phyloP scores from a whole-genome alignment of 2,329 filamentous ascomycete species.

The Arthrobotrys pseudoclavata region DNA sequence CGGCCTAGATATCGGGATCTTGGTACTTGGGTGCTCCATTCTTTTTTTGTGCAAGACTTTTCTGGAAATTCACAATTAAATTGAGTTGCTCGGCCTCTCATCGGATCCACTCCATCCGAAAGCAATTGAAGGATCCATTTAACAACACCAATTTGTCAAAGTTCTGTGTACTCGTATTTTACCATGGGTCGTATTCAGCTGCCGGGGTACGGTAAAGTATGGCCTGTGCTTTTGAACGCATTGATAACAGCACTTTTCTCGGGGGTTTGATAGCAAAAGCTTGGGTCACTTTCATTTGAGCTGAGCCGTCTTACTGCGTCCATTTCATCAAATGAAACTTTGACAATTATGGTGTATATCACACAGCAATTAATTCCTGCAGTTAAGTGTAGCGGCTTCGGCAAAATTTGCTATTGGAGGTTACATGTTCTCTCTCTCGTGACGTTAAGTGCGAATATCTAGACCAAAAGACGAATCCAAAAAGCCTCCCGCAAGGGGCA shows the following conservation, averaged over 20 bases:
- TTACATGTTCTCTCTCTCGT: neutral
- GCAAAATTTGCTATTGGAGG: slow-evolving; percentile 25
- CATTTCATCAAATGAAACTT: slow-evolving; percentile 31
- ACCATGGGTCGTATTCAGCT: slow-evolving; percentile 11
- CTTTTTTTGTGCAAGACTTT: neutral
- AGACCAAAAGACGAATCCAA: neutral
- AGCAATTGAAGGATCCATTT: neutral
- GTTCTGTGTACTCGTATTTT: slow-evolving; percentile 6
- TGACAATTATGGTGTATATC: slow-evolving; percentile 41
- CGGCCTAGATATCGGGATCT: slow-evolving; percentile 14
- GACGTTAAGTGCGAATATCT: slow-evolving; percentile 14
- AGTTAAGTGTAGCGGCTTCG: slow-evolving; percentile 19
- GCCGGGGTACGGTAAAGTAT: slow-evolving; percentile 14
- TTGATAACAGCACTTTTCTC: slow-evolving; percentile 6
- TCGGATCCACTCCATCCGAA: slow-evolving; percentile 43
- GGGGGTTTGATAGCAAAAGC: slow-evolving; percentile 11
- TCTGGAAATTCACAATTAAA: slow-evolving; percentile 5
- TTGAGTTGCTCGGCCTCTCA: slow-evolving; percentile 3
- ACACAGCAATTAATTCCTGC: slow-evolving; percentile 16
- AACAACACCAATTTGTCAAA: slow-evolving; percentile 10
- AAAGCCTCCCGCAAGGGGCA: slow-evolving; percentile 58
- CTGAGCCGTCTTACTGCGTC: slow-evolving; percentile 36
- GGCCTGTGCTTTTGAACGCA: slow-evolving; percentile 22
- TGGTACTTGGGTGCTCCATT: neutral
- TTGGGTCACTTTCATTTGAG: neutral